Percentiles rank a stretch among this genome's conserved stretches.
These are phyloP conservation scores for Suillus paluster DNA, from an alignment of 768 basidiomycete species.

Conservation along the genomic window DNA sequence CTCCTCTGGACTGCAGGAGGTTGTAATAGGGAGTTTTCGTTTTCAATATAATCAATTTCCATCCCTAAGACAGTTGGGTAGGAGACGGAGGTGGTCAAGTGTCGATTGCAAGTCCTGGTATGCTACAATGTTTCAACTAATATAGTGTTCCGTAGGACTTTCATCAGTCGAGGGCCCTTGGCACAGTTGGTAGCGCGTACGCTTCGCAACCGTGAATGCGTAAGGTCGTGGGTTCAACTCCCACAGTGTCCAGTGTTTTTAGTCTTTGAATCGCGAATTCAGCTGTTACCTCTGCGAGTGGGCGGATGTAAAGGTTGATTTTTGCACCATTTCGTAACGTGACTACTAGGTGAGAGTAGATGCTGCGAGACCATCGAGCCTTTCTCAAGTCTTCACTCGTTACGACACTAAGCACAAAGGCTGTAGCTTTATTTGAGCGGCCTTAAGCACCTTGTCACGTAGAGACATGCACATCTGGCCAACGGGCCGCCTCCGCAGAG, in stretches of 20 bases:
- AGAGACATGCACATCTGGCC: no score
- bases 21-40: slow-evolving; percentile 24
- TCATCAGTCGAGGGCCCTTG: slow-evolving; percentile 45
- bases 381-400: no score
- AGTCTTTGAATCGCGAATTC: no score
- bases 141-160: no score
- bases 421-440: no score
- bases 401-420: no score
- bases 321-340: no score
- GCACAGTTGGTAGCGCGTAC: slow-evolving; percentile 66
- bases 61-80: slow-evolving; percentile 21
- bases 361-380: no score
- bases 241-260: slow-evolving; percentile 49
- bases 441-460: no score
- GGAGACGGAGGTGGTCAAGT: not conserved
- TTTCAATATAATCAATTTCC: slow-evolving; percentile 34
- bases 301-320: no score
- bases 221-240: slow-evolving; percentile 64
- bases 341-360: no score
- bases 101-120: not conserved
- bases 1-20: slow-evolving; percentile 17
- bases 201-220: slow-evolving; percentile 54
- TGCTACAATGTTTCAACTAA: not conserved
- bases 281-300: no score
- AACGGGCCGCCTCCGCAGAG: not conserved